Evolutionary conservation across 176 grass and related monocot species (phyloP).

Genomic region (Tillandsia fasciculata): DNA sequence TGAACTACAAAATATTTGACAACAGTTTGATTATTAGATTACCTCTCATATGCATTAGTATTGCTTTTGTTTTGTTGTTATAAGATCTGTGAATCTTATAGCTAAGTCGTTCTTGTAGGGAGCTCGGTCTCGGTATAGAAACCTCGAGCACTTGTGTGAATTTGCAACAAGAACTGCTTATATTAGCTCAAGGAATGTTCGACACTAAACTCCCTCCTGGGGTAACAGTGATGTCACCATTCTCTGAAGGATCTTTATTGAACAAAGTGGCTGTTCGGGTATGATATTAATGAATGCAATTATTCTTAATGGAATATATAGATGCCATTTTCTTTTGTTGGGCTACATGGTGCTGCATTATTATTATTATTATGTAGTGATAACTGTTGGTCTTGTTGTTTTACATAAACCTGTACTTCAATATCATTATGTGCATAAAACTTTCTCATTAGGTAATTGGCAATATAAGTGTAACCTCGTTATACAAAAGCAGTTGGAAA

Average conservation of each 20-base stretch:
- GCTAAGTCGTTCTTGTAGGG: slow-evolving; percentile 37
- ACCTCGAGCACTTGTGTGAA: slow-evolving; percentile 51
- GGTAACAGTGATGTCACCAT: slow-evolving; percentile 64
- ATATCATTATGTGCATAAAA: too few relatives aligned
- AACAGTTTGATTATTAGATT: too few relatives aligned
- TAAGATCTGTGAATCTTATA: background rate
- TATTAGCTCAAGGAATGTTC: slow-evolving; percentile 69
- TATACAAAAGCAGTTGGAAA: too few relatives aligned
- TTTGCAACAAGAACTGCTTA: slow-evolving; percentile 52
- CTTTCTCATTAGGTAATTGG: too few relatives aligned
- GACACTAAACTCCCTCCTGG: slow-evolving; percentile 96
- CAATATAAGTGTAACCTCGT: too few relatives aligned
- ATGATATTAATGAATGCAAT: background rate
- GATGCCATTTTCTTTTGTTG: background rate
- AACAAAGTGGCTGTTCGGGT: slow-evolving; percentile 74
- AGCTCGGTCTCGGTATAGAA: slow-evolving; percentile 72
- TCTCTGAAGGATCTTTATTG: slow-evolving; percentile 71
- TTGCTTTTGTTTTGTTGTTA: too few relatives aligned
- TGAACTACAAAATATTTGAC: background rate
- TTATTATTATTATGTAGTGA: too few relatives aligned
- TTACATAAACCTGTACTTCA: too few relatives aligned
- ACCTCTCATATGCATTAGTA: too few relatives aligned
- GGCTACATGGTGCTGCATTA: too few relatives aligned
- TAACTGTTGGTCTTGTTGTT: too few relatives aligned
- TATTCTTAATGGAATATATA: slow-evolving; percentile 1